These are phyloP conservation scores for Kandelia obovata DNA, from an alignment of 345 rosid genomes.

Conservation along the genomic window DNA sequence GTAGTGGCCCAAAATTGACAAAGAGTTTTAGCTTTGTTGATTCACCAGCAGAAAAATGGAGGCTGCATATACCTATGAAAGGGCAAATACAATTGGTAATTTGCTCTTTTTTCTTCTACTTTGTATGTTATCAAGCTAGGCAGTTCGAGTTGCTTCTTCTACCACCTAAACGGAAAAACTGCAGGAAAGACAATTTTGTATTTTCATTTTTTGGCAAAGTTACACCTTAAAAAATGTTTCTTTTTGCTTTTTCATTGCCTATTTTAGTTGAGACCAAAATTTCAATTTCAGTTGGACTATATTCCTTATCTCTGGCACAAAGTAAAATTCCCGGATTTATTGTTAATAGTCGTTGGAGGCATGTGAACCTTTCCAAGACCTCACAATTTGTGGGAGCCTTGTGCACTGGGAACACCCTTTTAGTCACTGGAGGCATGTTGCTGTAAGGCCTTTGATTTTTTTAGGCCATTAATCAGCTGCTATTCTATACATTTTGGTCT, in stretches of 20 bases:
- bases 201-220: too few species aligned
- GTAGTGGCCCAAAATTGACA: conserved; percentile 49
- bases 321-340: too few species aligned
- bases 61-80: conserved; percentile 77
- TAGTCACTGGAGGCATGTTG: background rate
- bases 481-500: background rate
- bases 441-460: background rate
- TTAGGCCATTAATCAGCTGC: background rate
- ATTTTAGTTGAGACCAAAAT: background rate
- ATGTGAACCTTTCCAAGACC: background rate
- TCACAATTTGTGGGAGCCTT: too few species aligned
- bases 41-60: conserved; percentile 54
- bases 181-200: too few species aligned
- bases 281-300: background rate
- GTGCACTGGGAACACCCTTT: too few species aligned
- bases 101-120: conserved; percentile 13
- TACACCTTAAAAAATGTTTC: too few species aligned
- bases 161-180: background rate
- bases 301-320: too few species aligned
- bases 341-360: background rate
- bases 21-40: conserved; percentile 48
- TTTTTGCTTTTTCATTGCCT: too few species aligned
- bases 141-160: background rate
- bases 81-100: conserved; percentile 89
- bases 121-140: background rate